These are phyloP conservation scores for Parsonsia alboflavescens DNA, from an alignment of 257 asterid species.

Conservation along the genomic window DNA sequence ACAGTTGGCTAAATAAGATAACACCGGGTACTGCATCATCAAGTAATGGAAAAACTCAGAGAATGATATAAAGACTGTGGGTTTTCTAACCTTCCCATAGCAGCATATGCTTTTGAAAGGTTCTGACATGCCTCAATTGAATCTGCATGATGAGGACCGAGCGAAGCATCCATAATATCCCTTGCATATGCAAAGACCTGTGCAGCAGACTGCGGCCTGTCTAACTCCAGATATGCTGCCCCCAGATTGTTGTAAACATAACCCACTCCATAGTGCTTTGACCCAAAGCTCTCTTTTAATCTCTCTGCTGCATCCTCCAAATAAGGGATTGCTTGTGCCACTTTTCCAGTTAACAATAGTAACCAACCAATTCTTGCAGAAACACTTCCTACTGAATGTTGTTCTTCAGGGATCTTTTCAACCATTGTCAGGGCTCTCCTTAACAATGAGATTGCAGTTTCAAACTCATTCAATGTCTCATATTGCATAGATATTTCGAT, in stretches of 20 bases:
- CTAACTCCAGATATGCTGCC: slow-evolving; percentile 83
- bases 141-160: slow-evolving; percentile 87
- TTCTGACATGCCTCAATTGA: slow-evolving; percentile 79
- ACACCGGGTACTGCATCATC: neutral
- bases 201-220: slow-evolving; percentile 91
- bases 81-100: slow-evolving; percentile 62
- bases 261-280: slow-evolving; percentile 76
- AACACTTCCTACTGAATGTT: slow-evolving; percentile 81
- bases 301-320: slow-evolving; percentile 95
- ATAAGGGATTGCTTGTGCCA: slow-evolving; percentile 64
- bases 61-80: neutral
- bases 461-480: slow-evolving; percentile 85
- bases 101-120: slow-evolving; percentile 91
- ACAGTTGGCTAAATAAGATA: neutral
- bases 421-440: slow-evolving; percentile 55
- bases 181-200: slow-evolving; percentile 83
- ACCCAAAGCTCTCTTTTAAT: slow-evolving; percentile 85
- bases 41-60: slow-evolving; percentile 1
- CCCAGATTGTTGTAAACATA: slow-evolving; percentile 89
- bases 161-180: slow-evolving; percentile 85
- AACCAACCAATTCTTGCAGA: slow-evolving; percentile 92
- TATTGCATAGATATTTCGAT: slow-evolving; percentile 73
- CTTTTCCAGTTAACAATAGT: slow-evolving; percentile 69
- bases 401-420: slow-evolving; percentile 84
- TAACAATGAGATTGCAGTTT: slow-evolving; percentile 62